Percentiles rank a stretch among this genome's conserved stretches.
phyloP scores from a whole-genome alignment of 352 stramenopile species.

The Globisporangium apiculatum region DNA sequence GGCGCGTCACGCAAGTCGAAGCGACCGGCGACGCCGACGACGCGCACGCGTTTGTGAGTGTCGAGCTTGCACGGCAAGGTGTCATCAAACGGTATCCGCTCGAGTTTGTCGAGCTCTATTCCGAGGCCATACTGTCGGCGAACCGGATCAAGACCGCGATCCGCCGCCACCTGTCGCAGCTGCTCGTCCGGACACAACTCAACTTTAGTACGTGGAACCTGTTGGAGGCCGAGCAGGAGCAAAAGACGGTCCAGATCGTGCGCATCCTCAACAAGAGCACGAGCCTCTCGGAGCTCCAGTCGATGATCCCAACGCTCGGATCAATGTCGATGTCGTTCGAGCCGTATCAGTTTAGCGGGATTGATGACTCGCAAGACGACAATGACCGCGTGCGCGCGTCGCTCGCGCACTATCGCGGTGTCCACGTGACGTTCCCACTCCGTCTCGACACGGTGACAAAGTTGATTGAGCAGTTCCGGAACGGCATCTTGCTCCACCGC shows the following conservation, averaged over 20 bases:
- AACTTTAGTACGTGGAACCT: constrained; percentile 86
- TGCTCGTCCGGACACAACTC: constrained; percentile 73
- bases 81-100: constrained; percentile 42
- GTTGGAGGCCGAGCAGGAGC: constrained; percentile 73
- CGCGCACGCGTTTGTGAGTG: constrained; percentile 49
- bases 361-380: constrained; percentile 37
- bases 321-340: constrained; percentile 21
- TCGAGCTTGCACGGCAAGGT: constrained; percentile 36
- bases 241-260: constrained; percentile 79
- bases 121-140: constrained; percentile 62
- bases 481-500: constrained; percentile 71
- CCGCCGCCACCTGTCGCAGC: constrained; percentile 56
- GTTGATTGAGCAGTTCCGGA: constrained; percentile 79
- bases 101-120: constrained; percentile 74
- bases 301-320: constrained; percentile 67
- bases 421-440: constrained; percentile 65
- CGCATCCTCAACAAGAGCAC: constrained; percentile 81
- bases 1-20: constrained; percentile 54
- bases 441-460: constrained; percentile 74
- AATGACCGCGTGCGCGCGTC: constrained; percentile 55
- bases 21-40: constrained; percentile 51
- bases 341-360: not conserved
- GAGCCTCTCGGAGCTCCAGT: constrained; percentile 73
- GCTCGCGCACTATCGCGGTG: constrained; percentile 62
- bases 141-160: constrained; percentile 83